Conservation (phyloP, 2,329 filamentous ascomycete species). For the Phialophora tarda region DNA sequence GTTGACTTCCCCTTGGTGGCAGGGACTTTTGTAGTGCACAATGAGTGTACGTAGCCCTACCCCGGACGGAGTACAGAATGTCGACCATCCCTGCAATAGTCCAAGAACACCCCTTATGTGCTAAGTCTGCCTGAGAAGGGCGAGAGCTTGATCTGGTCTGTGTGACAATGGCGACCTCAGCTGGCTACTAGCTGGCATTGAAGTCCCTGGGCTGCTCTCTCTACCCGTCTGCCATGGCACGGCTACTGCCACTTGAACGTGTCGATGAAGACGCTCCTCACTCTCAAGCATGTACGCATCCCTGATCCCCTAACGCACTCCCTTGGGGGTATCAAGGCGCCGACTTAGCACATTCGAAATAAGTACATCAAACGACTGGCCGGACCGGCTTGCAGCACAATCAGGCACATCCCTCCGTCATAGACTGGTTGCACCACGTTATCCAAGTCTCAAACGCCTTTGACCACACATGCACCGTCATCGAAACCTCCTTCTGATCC, state of each 20-base stretch:
- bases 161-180: not conserved
- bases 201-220: not conserved
- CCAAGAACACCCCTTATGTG: not conserved
- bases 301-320: not conserved
- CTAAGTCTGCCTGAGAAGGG: not conserved
- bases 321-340: not conserved
- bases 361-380: not conserved
- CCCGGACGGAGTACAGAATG: not conserved
- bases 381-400: not conserved
- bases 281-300: not conserved
- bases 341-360: conserved; percentile 1
- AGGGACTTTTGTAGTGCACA: not conserved
- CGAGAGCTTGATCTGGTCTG: not conserved
- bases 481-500: not conserved
- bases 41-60: not conserved
- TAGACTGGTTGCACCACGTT: not conserved
- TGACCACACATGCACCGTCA: not conserved
- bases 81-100: not conserved
- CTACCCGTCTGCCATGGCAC: not conserved
- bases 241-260: not conserved
- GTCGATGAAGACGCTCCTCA: not conserved
- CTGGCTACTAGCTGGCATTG: not conserved
- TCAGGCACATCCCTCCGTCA: not conserved
- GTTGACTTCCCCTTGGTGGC: not conserved
- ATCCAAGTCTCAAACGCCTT: not conserved